Evolutionary conservation across 148 eudicot genomes (phyloP).

Genomic region (Amaranthus palmeri): DNA sequence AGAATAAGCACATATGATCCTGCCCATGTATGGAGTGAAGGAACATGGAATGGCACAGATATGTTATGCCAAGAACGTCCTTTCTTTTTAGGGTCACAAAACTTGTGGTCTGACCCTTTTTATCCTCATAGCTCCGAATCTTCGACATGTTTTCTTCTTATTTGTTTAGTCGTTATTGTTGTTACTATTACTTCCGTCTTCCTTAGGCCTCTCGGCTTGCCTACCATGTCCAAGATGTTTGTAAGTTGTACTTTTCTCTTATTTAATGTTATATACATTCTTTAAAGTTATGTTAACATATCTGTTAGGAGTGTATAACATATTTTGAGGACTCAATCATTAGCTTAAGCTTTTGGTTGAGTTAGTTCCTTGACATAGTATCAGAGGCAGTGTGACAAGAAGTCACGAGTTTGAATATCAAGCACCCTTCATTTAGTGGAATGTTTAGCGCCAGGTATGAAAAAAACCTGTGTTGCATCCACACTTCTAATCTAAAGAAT

Average conservation of each 20-base stretch:
- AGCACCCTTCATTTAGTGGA: too few relatives aligned
- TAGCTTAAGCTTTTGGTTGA: too few relatives aligned
- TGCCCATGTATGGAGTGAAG: background rate
- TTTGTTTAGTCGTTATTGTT: background rate
- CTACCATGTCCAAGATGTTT: constrained; percentile 10
- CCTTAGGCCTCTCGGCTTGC: constrained; percentile 4
- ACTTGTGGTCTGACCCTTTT: background rate
- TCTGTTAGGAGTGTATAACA: too few relatives aligned
- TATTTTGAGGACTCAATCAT: too few relatives aligned
- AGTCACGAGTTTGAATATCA: too few relatives aligned
- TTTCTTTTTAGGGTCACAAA: constrained; percentile 1
- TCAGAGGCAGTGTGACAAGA: too few relatives aligned
- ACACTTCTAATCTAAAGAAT: too few relatives aligned
- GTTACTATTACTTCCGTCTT: background rate
- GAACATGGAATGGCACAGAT: background rate
- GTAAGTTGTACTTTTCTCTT: background rate
- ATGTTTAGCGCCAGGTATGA: too few relatives aligned
- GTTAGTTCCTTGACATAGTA: too few relatives aligned
- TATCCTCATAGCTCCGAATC: constrained; percentile 12
- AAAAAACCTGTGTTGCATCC: background rate
- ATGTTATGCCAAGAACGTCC: constrained; percentile 13
- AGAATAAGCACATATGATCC: background rate
- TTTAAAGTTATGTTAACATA: background rate
- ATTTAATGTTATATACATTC: background rate
- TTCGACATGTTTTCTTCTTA: background rate